Evolutionary conservation across 108 stramenopile genomes (phyloP), one percentile per base, ranked within the genome.

Genomic region (Mediolabrus comicus): DNA sequence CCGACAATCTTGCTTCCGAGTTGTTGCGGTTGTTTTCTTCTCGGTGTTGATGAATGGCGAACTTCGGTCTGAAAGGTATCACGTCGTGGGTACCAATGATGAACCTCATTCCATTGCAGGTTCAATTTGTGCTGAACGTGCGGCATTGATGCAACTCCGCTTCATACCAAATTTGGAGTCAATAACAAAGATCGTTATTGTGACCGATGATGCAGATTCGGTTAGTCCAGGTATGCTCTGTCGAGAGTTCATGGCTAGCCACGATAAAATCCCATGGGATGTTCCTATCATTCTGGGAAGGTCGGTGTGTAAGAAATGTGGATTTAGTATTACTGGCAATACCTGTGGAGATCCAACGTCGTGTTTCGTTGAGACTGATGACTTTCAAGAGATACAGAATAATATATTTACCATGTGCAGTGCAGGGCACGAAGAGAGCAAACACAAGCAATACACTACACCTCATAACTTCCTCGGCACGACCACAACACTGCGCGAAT

Each of bases 91-190:
- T 46, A 79, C 92, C 19, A 96, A 96, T 46, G 84, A 86, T 57
- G 95, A 96, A 74, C 84, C 87, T 4, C 74, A 87, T 34, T 85
- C 77, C 28, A 88, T 96, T 53, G 77, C 80, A 14, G 88, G 86
- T 12, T 84, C 92, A 8, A 90, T 96, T 52, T 94, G 95, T 61
- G 95, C 95, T n/a, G 95, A 96, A 76, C 86, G 95, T 36, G 80
- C 92, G 6, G 93, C 92, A 1, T 62, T 92, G 52, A 79, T 90
- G 54, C 88, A 90, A 71, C 62, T 94, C 7, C 77, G 86, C 62
- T 88, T 86, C 33, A 59, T 89, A 14, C 87, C 87, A 10, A 65
- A 71, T 71, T 53, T 73, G 14, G 62, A 56, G 12, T 57, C 55
- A 52, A 62, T 85, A 14, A 75, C 70, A 25, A 81, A 82, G 26